Percentiles rank a stretch among this genome's conserved stretches.
Evolutionary conservation across 1,284 basidiomycete species (phyloP).

Genomic region (Fereydounia khargensis): DNA sequence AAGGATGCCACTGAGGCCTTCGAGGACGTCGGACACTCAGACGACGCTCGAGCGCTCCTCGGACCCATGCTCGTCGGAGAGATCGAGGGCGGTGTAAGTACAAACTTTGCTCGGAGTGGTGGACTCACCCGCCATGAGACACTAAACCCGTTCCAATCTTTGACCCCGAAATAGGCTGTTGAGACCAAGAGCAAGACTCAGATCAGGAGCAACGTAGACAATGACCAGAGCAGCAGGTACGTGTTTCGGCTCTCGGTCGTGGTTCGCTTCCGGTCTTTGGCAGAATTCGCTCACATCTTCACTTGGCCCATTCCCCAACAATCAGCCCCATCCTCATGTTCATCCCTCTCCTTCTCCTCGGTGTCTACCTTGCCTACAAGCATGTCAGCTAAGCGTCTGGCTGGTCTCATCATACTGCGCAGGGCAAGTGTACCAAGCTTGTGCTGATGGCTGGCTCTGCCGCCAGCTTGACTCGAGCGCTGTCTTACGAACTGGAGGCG

Average conservation of each 20-base stretch:
- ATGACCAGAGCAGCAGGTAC: conserved; percentile 42
- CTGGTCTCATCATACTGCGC: no score
- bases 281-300: background rate
- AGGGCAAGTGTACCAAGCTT: no score
- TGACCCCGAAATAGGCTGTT: background rate
- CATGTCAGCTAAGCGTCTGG: conserved; percentile 36
- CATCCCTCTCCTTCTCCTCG: conserved; percentile 39
- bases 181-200: conserved; percentile 7
- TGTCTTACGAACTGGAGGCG: no score
- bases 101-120: no score
- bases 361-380: conserved; percentile 43
- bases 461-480: no score
- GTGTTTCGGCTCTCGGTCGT: no score
- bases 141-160: background rate
- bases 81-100: conserved; percentile 60
- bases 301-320: background rate
- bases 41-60: conserved; percentile 89
- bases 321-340: conserved; percentile 51
- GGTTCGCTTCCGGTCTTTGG: no score
- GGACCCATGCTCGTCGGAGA: conserved; percentile 62
- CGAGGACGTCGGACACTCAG: conserved; percentile 98
- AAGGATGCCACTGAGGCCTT: conserved; percentile 96
- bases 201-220: conserved; percentile 40
- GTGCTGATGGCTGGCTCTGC: no score
- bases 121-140: no score